These are phyloP conservation scores for Wallacemonas sp. DNA, from an alignment of 208 protist species.

Conservation along the genomic window DNA sequence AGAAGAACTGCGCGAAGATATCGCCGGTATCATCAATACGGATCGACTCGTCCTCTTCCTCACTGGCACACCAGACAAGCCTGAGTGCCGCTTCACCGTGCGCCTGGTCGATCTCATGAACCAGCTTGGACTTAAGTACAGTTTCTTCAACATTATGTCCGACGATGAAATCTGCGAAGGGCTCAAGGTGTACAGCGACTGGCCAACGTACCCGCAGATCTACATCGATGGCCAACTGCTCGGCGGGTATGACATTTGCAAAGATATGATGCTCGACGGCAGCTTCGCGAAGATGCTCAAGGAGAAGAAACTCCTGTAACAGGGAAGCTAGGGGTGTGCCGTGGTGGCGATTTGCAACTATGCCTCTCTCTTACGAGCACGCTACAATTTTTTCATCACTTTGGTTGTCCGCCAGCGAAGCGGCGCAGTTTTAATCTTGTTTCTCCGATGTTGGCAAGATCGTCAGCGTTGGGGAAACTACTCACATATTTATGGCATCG, in stretches of 20 bases:
- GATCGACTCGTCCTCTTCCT: conserved; percentile 89
- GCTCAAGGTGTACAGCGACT: conserved; percentile 91
- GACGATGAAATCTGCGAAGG: conserved; percentile 90
- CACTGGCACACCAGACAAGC: conserved; percentile 83
- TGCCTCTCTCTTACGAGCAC: too few species aligned
- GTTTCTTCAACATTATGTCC: conserved; percentile 88
- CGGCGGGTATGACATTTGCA: conserved; percentile 90
- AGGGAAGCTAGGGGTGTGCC: too few species aligned
- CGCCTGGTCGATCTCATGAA: conserved; percentile 81
- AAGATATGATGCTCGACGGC: conserved; percentile 80
- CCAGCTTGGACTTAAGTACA: conserved; percentile 76
- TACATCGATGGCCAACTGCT: conserved; percentile 92
- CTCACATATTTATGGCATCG: too few species aligned
- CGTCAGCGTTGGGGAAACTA: too few species aligned
- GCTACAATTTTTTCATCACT: too few species aligned
- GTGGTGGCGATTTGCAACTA: too few species aligned
- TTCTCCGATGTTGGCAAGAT: too few species aligned
- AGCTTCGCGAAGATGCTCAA: conserved; percentile 70
- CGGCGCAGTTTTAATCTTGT: too few species aligned
- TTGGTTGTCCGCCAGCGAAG: too few species aligned
- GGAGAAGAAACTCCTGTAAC: conserved; percentile 71
- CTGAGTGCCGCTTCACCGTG: conserved; percentile 89
- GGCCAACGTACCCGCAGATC: conserved; percentile 93
- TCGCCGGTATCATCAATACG: conserved; percentile 70
- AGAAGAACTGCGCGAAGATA: conserved; percentile 53